Percentiles rank a stretch among this genome's conserved stretches.
These are phyloP conservation scores for Penicillium coprophilum DNA, from an alignment of 495 filamentous ascomycete species.

Conservation along the genomic window DNA sequence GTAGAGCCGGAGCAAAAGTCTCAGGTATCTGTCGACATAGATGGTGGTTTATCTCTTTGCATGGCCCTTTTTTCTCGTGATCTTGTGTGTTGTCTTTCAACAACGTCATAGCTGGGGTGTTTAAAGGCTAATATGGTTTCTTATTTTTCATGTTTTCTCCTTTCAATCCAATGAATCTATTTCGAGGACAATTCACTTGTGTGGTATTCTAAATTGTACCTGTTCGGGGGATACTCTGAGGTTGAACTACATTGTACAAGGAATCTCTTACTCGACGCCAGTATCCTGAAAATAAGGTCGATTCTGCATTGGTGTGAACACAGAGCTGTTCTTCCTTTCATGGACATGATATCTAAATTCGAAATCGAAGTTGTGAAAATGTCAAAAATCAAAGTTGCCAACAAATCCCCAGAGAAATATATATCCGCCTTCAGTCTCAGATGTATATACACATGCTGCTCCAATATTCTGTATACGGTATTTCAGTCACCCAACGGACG, in stretches of 20 bases:
- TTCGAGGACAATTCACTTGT: background rate
- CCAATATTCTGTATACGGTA: no score
- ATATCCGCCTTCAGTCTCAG: no score
- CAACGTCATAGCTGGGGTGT: constrained; percentile 14
- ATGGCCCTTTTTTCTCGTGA: constrained; percentile 8
- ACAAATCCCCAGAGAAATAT: no score
- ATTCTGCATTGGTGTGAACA: background rate
- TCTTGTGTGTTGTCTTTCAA: constrained; percentile 14
- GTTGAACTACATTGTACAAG: no score
- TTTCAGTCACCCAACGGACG: no score
- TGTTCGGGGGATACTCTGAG: background rate
- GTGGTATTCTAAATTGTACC: background rate
- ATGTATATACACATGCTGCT: no score
- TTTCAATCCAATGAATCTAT: background rate
- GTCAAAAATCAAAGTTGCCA: background rate
- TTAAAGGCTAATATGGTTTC: background rate
- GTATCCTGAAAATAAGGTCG: background rate
- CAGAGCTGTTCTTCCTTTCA: background rate
- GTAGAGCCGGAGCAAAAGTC: constrained; percentile 2
- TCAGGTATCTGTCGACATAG: constrained; percentile 2
- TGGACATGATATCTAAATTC: background rate
- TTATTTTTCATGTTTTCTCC: background rate
- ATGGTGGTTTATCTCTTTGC: constrained; percentile 9
- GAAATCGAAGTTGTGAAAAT: background rate
- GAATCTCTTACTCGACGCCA: background rate